These are phyloP conservation scores for Bidens hawaiensis DNA, from an alignment of 140 eudicot genomes.

Conservation along the genomic window DNA sequence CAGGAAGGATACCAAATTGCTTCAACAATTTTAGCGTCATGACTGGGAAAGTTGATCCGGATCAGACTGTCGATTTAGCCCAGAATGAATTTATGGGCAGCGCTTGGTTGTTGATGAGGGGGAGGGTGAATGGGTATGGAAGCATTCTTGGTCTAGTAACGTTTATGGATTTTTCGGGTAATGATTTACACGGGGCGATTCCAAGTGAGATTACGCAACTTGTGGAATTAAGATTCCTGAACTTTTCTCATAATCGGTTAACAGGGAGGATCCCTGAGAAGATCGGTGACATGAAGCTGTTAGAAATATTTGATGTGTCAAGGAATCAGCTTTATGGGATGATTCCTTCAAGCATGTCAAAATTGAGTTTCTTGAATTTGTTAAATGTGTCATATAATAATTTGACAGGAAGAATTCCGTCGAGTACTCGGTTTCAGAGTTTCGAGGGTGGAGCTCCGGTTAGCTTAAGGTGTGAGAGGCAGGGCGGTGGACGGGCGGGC, in stretches of 20 bases:
- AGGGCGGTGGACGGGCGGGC: not conserved
- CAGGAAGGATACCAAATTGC: conserved; percentile 41
- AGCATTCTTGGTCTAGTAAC: conserved; percentile 24
- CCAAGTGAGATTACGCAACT: conserved; percentile 34
- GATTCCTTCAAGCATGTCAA: conserved; percentile 36
- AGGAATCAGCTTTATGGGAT: conserved; percentile 24
- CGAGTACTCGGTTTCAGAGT: conserved; percentile 25
- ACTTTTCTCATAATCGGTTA: conserved; percentile 27
- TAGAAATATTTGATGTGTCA: conserved; percentile 38
- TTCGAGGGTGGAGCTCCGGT: conserved; percentile 26
- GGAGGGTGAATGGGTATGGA: conserved; percentile 23
- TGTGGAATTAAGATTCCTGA: conserved; percentile 23
- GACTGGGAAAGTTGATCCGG: conserved; percentile 5
- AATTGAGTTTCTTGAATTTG: conserved; percentile 27
- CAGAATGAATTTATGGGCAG: conserved; percentile 20
- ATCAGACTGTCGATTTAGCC: not conserved
- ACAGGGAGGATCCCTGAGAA: conserved; percentile 32
- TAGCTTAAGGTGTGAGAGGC: conserved; percentile 14
- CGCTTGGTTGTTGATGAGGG: conserved; percentile 25
- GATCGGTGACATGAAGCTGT: conserved; percentile 25
- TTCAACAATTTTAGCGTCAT: conserved; percentile 33
- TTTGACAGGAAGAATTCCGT: conserved; percentile 38
- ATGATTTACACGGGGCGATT: conserved; percentile 25
- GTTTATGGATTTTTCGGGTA: conserved; percentile 30
- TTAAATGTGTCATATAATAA: conserved; percentile 37